Base-by-base conservation (phyloP, 1,284 basidiomycete species). In the Boletus smithii region DNA sequence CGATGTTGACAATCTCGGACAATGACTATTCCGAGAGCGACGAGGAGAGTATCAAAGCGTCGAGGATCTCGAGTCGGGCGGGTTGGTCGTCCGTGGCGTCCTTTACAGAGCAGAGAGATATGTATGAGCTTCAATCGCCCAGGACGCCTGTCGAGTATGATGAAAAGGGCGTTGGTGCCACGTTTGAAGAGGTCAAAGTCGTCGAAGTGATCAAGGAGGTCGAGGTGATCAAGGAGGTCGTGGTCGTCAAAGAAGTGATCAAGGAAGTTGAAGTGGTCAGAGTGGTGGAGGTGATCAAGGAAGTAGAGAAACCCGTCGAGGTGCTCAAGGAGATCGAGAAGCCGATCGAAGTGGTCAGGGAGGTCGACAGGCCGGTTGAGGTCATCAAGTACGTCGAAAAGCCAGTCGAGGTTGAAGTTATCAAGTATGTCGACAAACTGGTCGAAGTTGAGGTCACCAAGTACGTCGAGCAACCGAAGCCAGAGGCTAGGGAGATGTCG, bases 1-100 rank as follows among this genome's bases (percentile, higher is more conserved):
- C 85, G 4, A 73, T 87, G 57, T 68, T 79, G 71, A 86, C 84
- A 1, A 77, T 85, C 66, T 80, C 83, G 23, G 85, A 87, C 53
- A 81, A 81, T 47, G 84, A 81, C 44, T 79, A 74, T 69, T 48
- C 71, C 31, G 82, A 83, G 51, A 69, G 66, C 34, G 77, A 79
- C 51, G 83, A 81, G 39, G 80, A 79, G 50, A 82, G 81, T 51
- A 79, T 91, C 69, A 83, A 78, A 60, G 82, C 77, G 0, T 83
- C 84, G 8, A 67, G 68, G 41, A 63, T 78, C 22, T 61, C 69
- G 14, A 69, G 69, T 53, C 63, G 68, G 36, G 62, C 57, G 8
- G 68, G 58, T 30, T 56, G 58, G 54, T 60, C 56, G 8, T 74
- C 70, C 5, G 56, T 53, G 17, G 53, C 54, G 4, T 53, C 55